phyloP scores from a whole-genome alignment of 2,329 filamentous ascomycete species.

The Exophiala aquamarina region DNA sequence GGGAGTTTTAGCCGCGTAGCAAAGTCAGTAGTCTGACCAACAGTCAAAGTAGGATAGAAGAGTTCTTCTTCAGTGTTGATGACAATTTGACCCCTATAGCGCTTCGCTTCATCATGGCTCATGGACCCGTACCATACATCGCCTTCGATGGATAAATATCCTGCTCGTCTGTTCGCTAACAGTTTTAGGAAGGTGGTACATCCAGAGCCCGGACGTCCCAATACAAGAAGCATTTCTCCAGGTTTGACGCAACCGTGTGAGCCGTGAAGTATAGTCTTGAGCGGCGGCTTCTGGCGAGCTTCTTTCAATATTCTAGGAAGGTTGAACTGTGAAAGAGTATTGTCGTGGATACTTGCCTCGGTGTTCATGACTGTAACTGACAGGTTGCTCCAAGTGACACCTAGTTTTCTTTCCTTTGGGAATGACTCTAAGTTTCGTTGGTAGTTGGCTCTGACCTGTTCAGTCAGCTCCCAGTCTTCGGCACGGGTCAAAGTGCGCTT shows the following conservation, averaged over 20 bases:
- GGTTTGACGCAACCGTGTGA: conserved; percentile 69
- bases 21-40: conserved; percentile 55
- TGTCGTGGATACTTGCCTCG: conserved; percentile 65
- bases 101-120: conserved; percentile 39
- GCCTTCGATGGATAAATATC: conserved; percentile 58
- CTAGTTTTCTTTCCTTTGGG: conserved; percentile 54
- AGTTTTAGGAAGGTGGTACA: conserved; percentile 71
- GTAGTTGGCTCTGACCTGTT: conserved; percentile 5
- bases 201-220: conserved; percentile 67
- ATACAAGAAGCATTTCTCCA: conserved; percentile 69
- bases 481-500: too few relatives aligned
- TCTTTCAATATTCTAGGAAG: conserved; percentile 55
- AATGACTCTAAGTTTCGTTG: conserved; percentile 1
- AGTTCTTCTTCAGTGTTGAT: conserved; percentile 56
- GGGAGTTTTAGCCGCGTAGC: conserved; percentile 60
- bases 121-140: conserved; percentile 58
- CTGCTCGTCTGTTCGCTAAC: conserved; percentile 62
- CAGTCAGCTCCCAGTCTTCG: conserved; percentile 6
- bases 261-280: conserved; percentile 62
- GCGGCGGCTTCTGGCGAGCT: conserved; percentile 36
- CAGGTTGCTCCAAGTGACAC: conserved; percentile 65
- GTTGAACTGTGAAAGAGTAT: conserved; percentile 61
- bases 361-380: conserved; percentile 62
- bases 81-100: conserved; percentile 58
- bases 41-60: conserved; percentile 53